Base-by-base conservation (phyloP, 2,329 filamentous ascomycete species). In the Talaromyces sp. region DNA sequence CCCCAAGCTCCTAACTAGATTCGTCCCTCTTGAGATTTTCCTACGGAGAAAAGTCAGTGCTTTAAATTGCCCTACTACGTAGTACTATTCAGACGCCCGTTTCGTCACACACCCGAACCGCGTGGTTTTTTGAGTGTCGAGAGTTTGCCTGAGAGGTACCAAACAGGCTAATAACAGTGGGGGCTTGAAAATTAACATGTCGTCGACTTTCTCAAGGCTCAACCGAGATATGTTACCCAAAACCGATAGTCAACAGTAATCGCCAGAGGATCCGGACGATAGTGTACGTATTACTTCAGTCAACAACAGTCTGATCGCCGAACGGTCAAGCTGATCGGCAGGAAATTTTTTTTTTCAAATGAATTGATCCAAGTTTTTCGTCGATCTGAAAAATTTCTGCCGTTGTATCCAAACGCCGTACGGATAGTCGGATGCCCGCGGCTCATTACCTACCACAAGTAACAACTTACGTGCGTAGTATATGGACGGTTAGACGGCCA, bases 101-200 rank as follows among this genome's bases (percentile, higher is more conserved):
- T 57, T 57, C 54, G 54, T 57, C 54, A 57, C 54, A 57, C 54
- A 57, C 54, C 54, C 21, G 54, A 42, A 25, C 54, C 54, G 54
- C 54, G 54, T 57, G 54, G 54, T 57, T 25, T 42, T 25, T 28
- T 28, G 54, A 42, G 28, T 57, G 35, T 57, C 37, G 54, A 57
- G 54, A 54, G n/a, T 5, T 48, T 46, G 5, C 11, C 16, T 16
- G 1, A 40, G 1, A 40, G 1, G 5, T 16, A 39, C 23, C 44
- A 25, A 50, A 28, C n/a, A 21, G 40, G 40, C 40, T 48, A 48
- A 14, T 46, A 25, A 9, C 14, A 28, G 44, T 48, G 44, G 44
- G 44, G 44, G 44, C 44, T 44, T 18, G 12, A 9, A 44, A 44
- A 6, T 28, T 28, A 28, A 44, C 42, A 23, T 44, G 11, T 23